These are phyloP conservation scores for Fusarium protoensiforme DNA, from an alignment of 2,329 filamentous ascomycete species.

Conservation along the genomic window DNA sequence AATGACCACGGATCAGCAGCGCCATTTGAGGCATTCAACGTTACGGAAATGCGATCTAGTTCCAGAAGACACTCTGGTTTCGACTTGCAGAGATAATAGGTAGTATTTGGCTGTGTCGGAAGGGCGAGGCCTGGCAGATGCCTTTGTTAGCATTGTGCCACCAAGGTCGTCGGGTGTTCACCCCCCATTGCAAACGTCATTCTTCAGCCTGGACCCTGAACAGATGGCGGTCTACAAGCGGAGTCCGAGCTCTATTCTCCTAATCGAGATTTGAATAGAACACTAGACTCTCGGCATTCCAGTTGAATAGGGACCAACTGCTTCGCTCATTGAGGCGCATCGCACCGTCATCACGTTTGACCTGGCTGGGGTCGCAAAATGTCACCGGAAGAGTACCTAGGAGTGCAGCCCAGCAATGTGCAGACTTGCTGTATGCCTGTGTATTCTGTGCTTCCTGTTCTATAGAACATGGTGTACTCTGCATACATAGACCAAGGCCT, in stretches of 20 bases:
- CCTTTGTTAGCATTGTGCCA: neutral
- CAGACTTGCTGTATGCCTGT: neutral
- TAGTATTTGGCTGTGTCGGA: neutral
- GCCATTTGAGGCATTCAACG: constrained; percentile 18
- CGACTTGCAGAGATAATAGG: neutral
- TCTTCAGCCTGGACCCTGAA: constrained; percentile 1
- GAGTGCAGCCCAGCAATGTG: neutral
- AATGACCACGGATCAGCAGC: neutral
- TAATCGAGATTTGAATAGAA: neutral
- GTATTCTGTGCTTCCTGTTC: neutral
- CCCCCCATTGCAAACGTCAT: constrained; percentile 1
- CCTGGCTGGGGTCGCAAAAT: neutral
- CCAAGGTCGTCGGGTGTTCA: neutral
- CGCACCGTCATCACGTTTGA: neutral
- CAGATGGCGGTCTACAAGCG: neutral
- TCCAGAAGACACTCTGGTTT: neutral
- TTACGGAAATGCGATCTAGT: constrained; percentile 5
- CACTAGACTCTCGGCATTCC: neutral
- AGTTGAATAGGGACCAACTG: neutral
- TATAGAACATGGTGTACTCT: neutral
- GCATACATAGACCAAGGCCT: neutral
- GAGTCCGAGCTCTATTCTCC: neutral
- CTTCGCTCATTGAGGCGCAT: neutral
- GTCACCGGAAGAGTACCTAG: neutral
- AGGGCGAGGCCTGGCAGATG: neutral